phyloP scores from a whole-genome alignment of 176 grass and related monocot species.

The Cenchrus purpureus region DNA sequence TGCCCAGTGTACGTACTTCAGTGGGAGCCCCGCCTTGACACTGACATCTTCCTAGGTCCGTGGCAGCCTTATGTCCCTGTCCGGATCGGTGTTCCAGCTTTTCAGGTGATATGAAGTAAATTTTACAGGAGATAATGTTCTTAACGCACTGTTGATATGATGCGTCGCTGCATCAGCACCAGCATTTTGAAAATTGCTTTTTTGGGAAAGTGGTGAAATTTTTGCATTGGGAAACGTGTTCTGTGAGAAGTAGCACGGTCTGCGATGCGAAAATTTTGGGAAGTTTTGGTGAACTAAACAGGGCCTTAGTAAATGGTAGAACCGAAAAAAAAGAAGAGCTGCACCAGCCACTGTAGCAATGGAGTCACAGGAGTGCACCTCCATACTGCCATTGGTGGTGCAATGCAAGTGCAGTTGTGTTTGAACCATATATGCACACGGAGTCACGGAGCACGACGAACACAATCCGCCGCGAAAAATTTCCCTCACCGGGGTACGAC shows the following conservation, averaged over 20 bases:
- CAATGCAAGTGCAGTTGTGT: not conserved
- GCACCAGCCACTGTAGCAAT: not conserved
- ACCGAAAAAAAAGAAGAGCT: not conserved
- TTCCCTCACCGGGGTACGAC: not conserved
- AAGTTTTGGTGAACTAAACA: too few relatives aligned
- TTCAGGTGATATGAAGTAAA: constrained; percentile 31
- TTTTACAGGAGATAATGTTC: constrained; percentile 7
- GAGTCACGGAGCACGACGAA: not conserved
- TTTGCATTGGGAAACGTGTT: too few relatives aligned
- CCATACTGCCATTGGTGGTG: not conserved
- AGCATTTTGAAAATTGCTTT: not conserved
- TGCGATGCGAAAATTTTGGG: too few relatives aligned
- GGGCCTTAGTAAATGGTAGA: not conserved
- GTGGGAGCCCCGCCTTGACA: constrained; percentile 11
- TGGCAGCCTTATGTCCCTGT: constrained; percentile 37
- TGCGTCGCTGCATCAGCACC: constrained; percentile 16
- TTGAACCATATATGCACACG: not conserved
- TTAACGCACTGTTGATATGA: not conserved
- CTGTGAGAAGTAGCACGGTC: too few relatives aligned
- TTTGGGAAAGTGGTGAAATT: not conserved
- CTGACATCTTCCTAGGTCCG: constrained; percentile 17
- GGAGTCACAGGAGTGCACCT: not conserved
- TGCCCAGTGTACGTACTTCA: not conserved
- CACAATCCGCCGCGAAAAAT: not conserved
- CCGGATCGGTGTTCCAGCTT: constrained; percentile 21